Evolutionary conservation across 371 early-diverging fungal genomes (phyloP), one percentile per base, ranked within the genome.

Genomic region (Capniomyces stellatus): DNA sequence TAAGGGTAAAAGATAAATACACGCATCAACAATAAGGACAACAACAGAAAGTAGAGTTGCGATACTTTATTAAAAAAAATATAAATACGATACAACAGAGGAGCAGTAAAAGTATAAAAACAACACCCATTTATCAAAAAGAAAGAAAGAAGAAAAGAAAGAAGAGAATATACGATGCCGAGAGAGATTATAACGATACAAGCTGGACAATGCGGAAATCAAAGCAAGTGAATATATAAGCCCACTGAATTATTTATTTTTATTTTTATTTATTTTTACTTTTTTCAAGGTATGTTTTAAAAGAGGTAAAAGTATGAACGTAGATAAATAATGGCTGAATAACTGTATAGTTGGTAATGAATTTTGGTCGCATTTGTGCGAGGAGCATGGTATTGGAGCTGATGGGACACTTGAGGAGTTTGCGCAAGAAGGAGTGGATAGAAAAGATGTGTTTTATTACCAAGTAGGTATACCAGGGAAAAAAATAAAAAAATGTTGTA

Each of bases 371-470:
- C 84, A 83, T 61, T 75, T 96, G 43, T 87, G 86, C 60, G 75
- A 76, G 29, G 93, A 95, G 61, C 96, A 95, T 62, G 89, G 88
- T 22, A 87, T 93, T 43, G 75, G 79, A 50, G 69, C 70, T 28
- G 86, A 88, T 57, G 93, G 92, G 15, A 83, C 75, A 8, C 67
- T 89, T 31, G 85, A 89, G 63, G 81, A 84, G 51, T 87, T 79
- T 71, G 91, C 91, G 1, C 85, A 85, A 2, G 86, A 84, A 19
- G 87, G 83, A 2, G 72, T 60, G 24, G 95, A 94, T 70, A 71
- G 98, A 59, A 98, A 98, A 71, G 98, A 98, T 63, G 92, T 93
- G 25, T 99, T 98, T 62, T 99, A 98, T 64, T 98, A 98, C 69
- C 97, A 98, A 70, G 52, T 52, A 43, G 12, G 3, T 51, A n/a